These are phyloP conservation scores for Madurella mycetomatis DNA, from an alignment of 2,329 filamentous ascomycete species.

Conservation along the genomic window DNA sequence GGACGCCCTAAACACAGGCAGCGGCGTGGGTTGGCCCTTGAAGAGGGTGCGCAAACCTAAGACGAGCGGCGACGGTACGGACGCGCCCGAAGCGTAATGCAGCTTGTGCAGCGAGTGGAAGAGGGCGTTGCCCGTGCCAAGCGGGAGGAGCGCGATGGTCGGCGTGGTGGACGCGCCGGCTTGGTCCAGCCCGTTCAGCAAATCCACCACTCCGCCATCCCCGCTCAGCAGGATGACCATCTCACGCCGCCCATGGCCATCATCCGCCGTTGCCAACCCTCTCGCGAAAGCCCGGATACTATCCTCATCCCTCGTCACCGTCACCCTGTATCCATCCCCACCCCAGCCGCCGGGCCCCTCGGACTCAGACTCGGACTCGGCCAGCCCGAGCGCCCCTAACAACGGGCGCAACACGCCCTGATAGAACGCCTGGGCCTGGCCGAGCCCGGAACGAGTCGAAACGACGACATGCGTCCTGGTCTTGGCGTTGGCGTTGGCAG, in stretches of 20 bases:
- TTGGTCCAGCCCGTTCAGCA: conserved; percentile 60
- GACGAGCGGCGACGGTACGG: conserved; percentile 39
- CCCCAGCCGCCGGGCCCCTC: neutral
- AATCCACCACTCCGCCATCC: conserved; percentile 80
- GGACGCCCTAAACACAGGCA: conserved; percentile 59
- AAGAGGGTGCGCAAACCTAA: conserved; percentile 56
- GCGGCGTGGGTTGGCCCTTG: conserved; percentile 45
- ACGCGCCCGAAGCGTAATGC: conserved; percentile 38
- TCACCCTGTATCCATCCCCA: conserved; percentile 42
- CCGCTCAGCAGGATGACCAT: conserved; percentile 77
- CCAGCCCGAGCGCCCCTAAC: conserved; percentile 42
- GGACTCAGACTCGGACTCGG: neutral
- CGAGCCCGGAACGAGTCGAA: conserved; percentile 62
- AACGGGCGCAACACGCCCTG: conserved; percentile 52
- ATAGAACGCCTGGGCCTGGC: conserved; percentile 54
- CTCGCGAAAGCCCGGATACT: conserved; percentile 62
- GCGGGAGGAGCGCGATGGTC: conserved; percentile 51
- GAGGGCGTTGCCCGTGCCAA: conserved; percentile 63
- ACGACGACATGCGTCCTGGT: conserved; percentile 56
- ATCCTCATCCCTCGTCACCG: conserved; percentile 59
- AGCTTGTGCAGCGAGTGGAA: conserved; percentile 60
- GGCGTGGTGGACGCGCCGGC: conserved; percentile 30
- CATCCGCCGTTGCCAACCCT: conserved; percentile 30
- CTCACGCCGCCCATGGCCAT: conserved; percentile 13
- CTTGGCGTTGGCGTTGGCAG: neutral